Percentiles rank a stretch among this genome's conserved stretches.
phyloP scores from a whole-genome alignment of 2,329 filamentous ascomycete genomes.

The Fusarium austroafricanum region DNA sequence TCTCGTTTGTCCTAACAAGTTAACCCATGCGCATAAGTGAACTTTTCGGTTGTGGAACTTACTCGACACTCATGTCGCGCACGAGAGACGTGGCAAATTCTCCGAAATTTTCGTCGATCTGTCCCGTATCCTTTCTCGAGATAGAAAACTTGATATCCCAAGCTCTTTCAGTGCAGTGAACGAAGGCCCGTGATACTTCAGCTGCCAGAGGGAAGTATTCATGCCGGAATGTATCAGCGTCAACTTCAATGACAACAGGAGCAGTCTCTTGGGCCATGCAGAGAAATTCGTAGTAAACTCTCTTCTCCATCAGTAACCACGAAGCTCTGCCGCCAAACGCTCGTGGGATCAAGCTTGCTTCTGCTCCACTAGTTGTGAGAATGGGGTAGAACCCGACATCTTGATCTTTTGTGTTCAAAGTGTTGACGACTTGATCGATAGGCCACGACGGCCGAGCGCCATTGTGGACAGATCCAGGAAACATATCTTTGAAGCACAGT shows the following conservation, averaged over 20 bases:
- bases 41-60: constrained; percentile 16
- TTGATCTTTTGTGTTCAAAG: constrained; percentile 13
- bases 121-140: constrained; percentile 20
- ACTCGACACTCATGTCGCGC: constrained; percentile 42
- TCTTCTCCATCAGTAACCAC: constrained; percentile 36
- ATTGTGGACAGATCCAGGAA: constrained; percentile 32
- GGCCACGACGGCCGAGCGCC: constrained; percentile 36
- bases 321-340: constrained; percentile 22
- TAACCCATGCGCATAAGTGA: not conserved
- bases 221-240: constrained; percentile 43
- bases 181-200: constrained; percentile 39
- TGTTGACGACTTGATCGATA: constrained; percentile 5
- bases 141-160: constrained; percentile 50
- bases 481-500: constrained; percentile 43
- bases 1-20: constrained; percentile 26
- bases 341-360: constrained; percentile 39
- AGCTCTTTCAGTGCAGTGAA: constrained; percentile 48
- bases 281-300: constrained; percentile 45
- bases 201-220: constrained; percentile 31
- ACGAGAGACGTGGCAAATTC: constrained; percentile 39
- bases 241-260: constrained; percentile 43
- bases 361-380: constrained; percentile 45
- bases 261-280: constrained; percentile 28
- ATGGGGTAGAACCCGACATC: constrained; percentile 45
- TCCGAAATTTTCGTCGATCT: constrained; percentile 27